A percentile compares a stretch with the other conserved stretches of the same genome.
These are phyloP conservation scores for Nothophaeocryptopus gaeumannii DNA, from an alignment of 2,329 filamentous ascomycete species.

Conservation along the genomic window DNA sequence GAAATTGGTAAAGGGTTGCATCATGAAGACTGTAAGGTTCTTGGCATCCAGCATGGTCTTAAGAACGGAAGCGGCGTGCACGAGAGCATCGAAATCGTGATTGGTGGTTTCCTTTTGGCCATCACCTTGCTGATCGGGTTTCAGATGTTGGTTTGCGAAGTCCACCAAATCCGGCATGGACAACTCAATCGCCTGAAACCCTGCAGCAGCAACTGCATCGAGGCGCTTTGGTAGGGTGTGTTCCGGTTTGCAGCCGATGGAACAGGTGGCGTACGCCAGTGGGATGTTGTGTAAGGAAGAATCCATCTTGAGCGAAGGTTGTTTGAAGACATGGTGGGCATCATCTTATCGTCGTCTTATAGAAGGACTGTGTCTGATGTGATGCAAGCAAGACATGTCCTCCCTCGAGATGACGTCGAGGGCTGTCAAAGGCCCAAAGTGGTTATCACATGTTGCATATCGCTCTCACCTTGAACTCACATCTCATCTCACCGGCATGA, in stretches of 20 bases:
- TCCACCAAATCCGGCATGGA: slow-evolving; percentile 69
- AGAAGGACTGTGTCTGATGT: too few species aligned
- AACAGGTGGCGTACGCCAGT: slow-evolving; percentile 56
- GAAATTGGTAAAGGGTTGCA: slow-evolving; percentile 75
- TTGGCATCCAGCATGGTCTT: slow-evolving; percentile 54
- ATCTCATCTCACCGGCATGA: too few species aligned
- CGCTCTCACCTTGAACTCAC: too few species aligned
- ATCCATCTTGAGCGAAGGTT: slow-evolving; percentile 10
- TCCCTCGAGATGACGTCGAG: too few species aligned
- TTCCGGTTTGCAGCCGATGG: slow-evolving; percentile 48
- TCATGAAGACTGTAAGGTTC: slow-evolving; percentile 62
- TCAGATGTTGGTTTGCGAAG: slow-evolving; percentile 55
- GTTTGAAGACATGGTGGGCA: too few species aligned
- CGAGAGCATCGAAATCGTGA: slow-evolving; percentile 60
- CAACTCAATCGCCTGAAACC: slow-evolving; percentile 69
- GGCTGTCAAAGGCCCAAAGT: too few species aligned
- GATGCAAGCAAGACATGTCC: too few species aligned
- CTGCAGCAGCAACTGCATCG: slow-evolving; percentile 60
- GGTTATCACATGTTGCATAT: too few species aligned
- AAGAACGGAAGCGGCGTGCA: slow-evolving; percentile 54
- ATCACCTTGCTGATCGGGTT: slow-evolving; percentile 12
- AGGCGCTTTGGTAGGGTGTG: slow-evolving; percentile 60
- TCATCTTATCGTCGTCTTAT: too few species aligned
- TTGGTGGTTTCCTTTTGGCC: slow-evolving; percentile 44
- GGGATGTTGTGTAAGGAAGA: slow-evolving; percentile 40